phyloP scores from a whole-genome alignment of 169 alveolate species.

The Sarcocystis neurona region DNA sequence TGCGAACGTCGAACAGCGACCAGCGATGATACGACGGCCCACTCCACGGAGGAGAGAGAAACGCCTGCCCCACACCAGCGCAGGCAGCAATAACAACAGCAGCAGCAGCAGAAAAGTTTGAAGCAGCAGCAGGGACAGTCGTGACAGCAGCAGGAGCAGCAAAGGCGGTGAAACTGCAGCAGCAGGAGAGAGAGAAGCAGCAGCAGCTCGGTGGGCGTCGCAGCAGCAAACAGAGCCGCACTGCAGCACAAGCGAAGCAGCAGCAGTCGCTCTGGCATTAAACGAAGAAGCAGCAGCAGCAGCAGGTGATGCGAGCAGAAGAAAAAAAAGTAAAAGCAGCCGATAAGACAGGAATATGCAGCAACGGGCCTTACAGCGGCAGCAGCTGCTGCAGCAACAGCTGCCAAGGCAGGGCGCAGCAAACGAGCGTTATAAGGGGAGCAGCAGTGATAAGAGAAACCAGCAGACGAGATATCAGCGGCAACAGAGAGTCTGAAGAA shows the following conservation, averaged over 20 bases:
- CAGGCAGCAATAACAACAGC: background rate
- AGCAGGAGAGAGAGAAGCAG: background rate
- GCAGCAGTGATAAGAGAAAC: too few relatives aligned
- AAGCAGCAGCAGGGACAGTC: background rate
- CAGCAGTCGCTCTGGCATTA: too few relatives aligned
- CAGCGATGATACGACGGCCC: constrained; percentile 58
- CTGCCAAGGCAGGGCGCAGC: too few relatives aligned
- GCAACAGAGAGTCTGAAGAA: too few relatives aligned
- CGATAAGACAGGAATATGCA: too few relatives aligned
- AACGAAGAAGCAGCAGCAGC: too few relatives aligned
- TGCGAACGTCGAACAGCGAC: constrained; percentile 36
- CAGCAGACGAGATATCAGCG: too few relatives aligned
- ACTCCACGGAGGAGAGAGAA: constrained; percentile 63
- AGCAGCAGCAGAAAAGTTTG: background rate
- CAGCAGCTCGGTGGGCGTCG: background rate
- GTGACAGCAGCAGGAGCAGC: background rate
- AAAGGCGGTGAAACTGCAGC: background rate
- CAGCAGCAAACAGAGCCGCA: background rate
- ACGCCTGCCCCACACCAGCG: constrained; percentile 18
- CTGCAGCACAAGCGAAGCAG: background rate
- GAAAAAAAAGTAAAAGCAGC: too few relatives aligned
- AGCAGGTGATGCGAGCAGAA: too few relatives aligned
- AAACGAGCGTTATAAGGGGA: too few relatives aligned
- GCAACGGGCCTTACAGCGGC: too few relatives aligned
- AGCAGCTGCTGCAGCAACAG: too few relatives aligned